Percentiles rank a stretch among this genome's conserved stretches.
Conservation (phyloP, 2,329 filamentous ascomycete species). For the Alternaria solani region DNA sequence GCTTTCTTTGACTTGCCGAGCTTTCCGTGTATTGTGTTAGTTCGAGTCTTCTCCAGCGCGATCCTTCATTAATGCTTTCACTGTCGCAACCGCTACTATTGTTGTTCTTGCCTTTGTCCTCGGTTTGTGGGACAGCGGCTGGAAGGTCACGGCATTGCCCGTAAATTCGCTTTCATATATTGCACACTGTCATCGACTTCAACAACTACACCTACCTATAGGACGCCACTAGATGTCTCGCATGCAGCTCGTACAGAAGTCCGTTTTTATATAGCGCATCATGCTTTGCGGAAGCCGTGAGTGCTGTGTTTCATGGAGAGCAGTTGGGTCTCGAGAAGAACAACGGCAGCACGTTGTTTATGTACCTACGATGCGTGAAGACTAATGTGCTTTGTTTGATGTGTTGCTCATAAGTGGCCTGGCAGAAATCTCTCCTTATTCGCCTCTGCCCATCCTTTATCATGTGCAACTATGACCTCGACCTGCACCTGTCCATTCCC, state of each 20-base stretch:
- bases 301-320: not conserved
- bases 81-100: not conserved
- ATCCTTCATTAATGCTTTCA: not conserved
- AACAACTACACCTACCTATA: too few species aligned
- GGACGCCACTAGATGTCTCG: too few species aligned
- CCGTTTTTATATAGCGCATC: not conserved
- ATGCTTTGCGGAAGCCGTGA: not conserved
- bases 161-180: too few species aligned
- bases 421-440: slow-evolving; percentile 47
- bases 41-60: not conserved
- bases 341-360: not conserved
- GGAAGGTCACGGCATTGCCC: too few species aligned
- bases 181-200: too few species aligned
- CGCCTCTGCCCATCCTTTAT: slow-evolving; percentile 56
- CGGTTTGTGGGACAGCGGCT: not conserved
- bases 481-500: slow-evolving; percentile 41
- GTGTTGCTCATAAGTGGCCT: slow-evolving; percentile 15
- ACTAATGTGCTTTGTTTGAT: not conserved
- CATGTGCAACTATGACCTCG: slow-evolving; percentile 62
- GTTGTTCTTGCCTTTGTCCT: not conserved
- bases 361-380: not conserved
- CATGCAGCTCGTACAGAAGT: too few species aligned
- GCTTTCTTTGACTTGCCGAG: not conserved
- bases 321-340: not conserved
- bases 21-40: not conserved